phyloP scores from a whole-genome alignment of 106 monocot species.

The Iris macrosiphon region DNA sequence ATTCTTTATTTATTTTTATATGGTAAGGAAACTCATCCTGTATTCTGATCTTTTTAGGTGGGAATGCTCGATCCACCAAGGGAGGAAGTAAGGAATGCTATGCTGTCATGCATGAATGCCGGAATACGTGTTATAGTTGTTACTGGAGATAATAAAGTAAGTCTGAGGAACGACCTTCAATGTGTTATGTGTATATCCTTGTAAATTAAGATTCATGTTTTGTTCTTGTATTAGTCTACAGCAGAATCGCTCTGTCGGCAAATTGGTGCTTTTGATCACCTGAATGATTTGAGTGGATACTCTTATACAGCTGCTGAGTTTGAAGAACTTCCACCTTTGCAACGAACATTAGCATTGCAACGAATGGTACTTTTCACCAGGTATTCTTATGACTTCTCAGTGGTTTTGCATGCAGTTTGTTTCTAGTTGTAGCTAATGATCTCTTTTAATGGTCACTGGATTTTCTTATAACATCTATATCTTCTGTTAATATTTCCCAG shows the following conservation, averaged over 20 bases:
- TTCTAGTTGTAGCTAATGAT: too few species aligned
- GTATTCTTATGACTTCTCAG: constrained; percentile 16
- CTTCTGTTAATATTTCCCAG: too few species aligned
- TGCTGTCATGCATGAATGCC: constrained; percentile 93
- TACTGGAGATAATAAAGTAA: constrained; percentile 97
- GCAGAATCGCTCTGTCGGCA: constrained; percentile 93
- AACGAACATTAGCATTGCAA: constrained; percentile 79
- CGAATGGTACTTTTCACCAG: constrained; percentile 89
- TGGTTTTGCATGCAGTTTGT: neutral
- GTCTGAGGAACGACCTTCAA: constrained; percentile 1
- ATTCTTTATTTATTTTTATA: neutral
- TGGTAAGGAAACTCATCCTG: neutral
- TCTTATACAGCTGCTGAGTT: constrained; percentile 99
- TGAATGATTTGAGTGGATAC: constrained; percentile 77
- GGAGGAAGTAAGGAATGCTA: constrained; percentile 89
- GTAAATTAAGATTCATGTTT: neutral
- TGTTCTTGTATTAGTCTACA: constrained; percentile 57
- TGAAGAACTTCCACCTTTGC: constrained; percentile 80
- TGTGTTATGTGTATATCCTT: neutral
- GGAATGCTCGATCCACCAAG: constrained; percentile 99
- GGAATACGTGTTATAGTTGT: constrained; percentile 99
- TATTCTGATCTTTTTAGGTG: constrained; percentile 41
- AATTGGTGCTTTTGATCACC: constrained; percentile 91
- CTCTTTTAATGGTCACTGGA: too few species aligned
- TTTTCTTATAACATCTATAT: too few species aligned